Base-by-base conservation (phyloP, 805 yeast genomes). In the Cyberlindnera petersonii region DNA sequence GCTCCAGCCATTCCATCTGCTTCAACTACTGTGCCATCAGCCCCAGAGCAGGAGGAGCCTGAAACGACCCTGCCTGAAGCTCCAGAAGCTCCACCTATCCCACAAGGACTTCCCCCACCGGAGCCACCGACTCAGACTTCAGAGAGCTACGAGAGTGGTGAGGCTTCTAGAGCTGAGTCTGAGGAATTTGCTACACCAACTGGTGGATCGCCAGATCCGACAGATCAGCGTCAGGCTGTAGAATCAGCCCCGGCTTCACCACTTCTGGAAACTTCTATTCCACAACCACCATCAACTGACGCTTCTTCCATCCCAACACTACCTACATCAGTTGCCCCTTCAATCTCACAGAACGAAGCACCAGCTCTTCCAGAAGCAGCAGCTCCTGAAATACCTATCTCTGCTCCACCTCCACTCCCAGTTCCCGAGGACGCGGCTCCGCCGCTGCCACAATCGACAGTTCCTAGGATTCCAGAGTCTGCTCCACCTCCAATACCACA, bases 211-310 rank as follows among this genome's bases (percentile, higher is more conserved):
- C 59, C 64, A 24, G 35, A 17, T 3, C 41, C 43, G 16, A 61
- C n/a, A n/a, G n/a, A n/a, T n/a, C n/a, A 37, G 19, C 9, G 9
- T 16, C 22, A 19, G 7, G 20, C 24, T 31, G 9, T 6, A 5
- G 14, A 21, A 7, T 27, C n/a, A 6, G 61, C 64, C 9, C 47
- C 62, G 13, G 55, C 55, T 17, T 53, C 60, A 6, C 56, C 65
- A 24, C 50, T 57, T 9, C 52, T 64, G 7, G 58, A 69, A 6
- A 65, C 69, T 6, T 57, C 64, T 5, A 55, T 69, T 6, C 65
- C 72, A 9, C 53, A 58, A 11, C 49, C 58, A n/a, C n/a, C n/a
- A n/a, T n/a, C n/a, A n/a, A n/a, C n/a, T n/a, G n/a, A n/a, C n/a
- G n/a, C n/a, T n/a, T n/a, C n/a, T n/a, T n/a, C n/a, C n/a, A n/a